Percentiles rank a stretch among this genome's conserved stretches.
phyloP scores from a whole-genome alignment of 805 yeast species.

The Kodamaea neixiangensis region DNA sequence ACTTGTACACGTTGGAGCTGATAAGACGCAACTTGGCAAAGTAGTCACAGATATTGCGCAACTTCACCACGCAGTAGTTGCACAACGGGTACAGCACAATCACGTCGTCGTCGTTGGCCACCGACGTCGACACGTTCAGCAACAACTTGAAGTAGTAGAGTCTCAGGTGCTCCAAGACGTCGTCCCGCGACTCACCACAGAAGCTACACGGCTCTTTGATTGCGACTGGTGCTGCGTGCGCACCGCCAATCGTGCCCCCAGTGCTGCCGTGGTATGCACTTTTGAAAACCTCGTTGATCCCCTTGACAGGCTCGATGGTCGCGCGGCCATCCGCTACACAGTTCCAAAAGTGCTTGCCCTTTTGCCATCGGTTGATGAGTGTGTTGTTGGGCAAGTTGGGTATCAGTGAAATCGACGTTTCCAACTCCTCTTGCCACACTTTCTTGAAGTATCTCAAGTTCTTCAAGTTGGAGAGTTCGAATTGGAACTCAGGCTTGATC shows the following conservation, averaged over 20 bases:
- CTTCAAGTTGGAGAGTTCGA: conserved; percentile 45
- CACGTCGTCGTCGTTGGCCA: conserved; percentile 24
- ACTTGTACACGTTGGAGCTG: conserved; percentile 55
- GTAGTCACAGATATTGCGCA: conserved; percentile 81
- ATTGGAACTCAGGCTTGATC: conserved; percentile 34
- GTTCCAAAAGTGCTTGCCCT: conserved; percentile 54
- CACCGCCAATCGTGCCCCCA: conserved; percentile 12
- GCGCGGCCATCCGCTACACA: conserved; percentile 79
- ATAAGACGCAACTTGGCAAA: conserved; percentile 74
- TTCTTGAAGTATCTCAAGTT: conserved; percentile 62
- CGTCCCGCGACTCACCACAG: conserved; percentile 79
- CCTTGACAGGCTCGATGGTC: conserved; percentile 82
- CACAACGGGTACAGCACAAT: conserved; percentile 67
- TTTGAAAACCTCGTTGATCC: conserved; percentile 74
- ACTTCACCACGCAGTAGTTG: conserved; percentile 73
- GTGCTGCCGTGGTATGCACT: conserved; percentile 29
- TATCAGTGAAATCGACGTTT: conserved; percentile 36
- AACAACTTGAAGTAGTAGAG: conserved; percentile 63
- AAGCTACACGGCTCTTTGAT: conserved; percentile 73
- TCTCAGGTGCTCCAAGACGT: conserved; percentile 74
- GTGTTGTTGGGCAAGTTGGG: conserved; percentile 58
- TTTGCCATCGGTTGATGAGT: conserved; percentile 43
- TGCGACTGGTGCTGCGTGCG: conserved; percentile 64
- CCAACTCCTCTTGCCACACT: conserved; percentile 75
- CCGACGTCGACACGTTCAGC: conserved; percentile 13